Base-by-base conservation (phyloP, 495 filamentous ascomycete species). In the Penicillium daleae region DNA sequence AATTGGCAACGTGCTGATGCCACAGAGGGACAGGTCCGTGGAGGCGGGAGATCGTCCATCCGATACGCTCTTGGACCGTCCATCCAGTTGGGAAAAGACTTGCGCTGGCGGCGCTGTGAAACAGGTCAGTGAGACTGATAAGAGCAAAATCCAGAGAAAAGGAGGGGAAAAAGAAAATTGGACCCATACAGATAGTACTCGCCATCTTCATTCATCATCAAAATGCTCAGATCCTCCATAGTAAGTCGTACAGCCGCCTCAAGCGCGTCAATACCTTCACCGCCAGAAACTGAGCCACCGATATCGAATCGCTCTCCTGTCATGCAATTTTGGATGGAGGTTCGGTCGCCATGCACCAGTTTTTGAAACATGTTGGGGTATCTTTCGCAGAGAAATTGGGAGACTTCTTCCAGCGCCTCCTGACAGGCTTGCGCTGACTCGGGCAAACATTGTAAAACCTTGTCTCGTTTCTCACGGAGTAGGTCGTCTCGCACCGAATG, bases 21-120 rank as follows among this genome's bases (percentile, higher is more conserved):
- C 85, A 86, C 19, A 77, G 61, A 9, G 83, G 83, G 0, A 86
- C 82, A 2, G 82, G 79, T 22, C 66, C 69, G 58, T 86, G 83
- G 31, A 87, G 71, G 44, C 75, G 71, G n/a, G 78, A 78, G 59
- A 86, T 80, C 6, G 80, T 80, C 68, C 76, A 82, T 24, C 83
- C 83, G 55, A 87, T 85, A 21, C 83, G 78, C 57, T 84, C 74
- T 52, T 80, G 66, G 1, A 87, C 77, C 13, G 78, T 79, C 85
- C 85, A 87, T 15, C 84, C 85, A 1, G 82, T 81, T 0, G 85
- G 85, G 60, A 85, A 86, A 6, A 85, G 71, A 46, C 80, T 87
- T 26, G 84, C 84, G 58, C 83, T 85, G 24, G 83, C 85, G n/a
- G 77, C 72, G 10, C 84, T 83, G 62, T 29, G 52, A 32, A 17